Evolutionary conservation across 352 stramenopile species (phyloP).

Genomic region (Phytophthora lateralis): DNA sequence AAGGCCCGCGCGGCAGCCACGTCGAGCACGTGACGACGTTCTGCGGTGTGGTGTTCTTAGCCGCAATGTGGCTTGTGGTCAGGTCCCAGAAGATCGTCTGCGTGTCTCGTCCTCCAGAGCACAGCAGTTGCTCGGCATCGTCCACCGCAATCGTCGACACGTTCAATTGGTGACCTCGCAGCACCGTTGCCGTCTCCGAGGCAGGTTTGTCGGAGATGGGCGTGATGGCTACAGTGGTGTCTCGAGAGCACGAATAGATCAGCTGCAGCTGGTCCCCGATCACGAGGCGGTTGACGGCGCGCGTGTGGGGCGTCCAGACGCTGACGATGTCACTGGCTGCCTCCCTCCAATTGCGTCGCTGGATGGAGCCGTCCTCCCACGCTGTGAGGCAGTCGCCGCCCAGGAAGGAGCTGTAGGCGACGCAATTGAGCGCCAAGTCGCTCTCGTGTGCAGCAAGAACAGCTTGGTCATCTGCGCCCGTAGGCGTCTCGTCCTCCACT

Average conservation of each 20-base stretch:
- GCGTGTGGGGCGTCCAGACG: conserved; percentile 55
- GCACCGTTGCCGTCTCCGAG: conserved; percentile 26
- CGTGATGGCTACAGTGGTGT: conserved; percentile 74
- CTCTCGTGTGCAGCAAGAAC: conserved; percentile 8
- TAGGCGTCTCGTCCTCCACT: conserved; percentile 35
- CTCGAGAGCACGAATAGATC: conserved; percentile 80
- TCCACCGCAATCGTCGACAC: conserved; percentile 71
- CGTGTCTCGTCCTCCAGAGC: conserved; percentile 82
- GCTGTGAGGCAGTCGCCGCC: conserved; percentile 49
- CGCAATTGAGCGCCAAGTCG: conserved; percentile 56
- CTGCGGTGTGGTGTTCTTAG: conserved; percentile 75
- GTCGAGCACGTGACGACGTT: conserved; percentile 89
- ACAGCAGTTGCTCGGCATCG: conserved; percentile 57
- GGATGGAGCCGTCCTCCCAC: conserved; percentile 81
- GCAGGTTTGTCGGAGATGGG: conserved; percentile 23
- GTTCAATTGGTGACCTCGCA: conserved; percentile 68
- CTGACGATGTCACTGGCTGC: conserved; percentile 23
- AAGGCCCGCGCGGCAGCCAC: conserved; percentile 64
- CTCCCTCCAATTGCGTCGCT: conserved; percentile 43
- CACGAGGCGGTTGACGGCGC: conserved; percentile 67
- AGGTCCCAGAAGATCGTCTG: conserved; percentile 85
- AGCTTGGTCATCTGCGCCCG: conserved; percentile 13
- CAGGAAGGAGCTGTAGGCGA: conserved; percentile 43
- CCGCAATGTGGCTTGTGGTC: conserved; percentile 45
- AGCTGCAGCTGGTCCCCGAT: conserved; percentile 41